Evolutionary conservation across 2,329 filamentous ascomycete species (phyloP).

Genomic region (Drechmeria coniospora): DNA sequence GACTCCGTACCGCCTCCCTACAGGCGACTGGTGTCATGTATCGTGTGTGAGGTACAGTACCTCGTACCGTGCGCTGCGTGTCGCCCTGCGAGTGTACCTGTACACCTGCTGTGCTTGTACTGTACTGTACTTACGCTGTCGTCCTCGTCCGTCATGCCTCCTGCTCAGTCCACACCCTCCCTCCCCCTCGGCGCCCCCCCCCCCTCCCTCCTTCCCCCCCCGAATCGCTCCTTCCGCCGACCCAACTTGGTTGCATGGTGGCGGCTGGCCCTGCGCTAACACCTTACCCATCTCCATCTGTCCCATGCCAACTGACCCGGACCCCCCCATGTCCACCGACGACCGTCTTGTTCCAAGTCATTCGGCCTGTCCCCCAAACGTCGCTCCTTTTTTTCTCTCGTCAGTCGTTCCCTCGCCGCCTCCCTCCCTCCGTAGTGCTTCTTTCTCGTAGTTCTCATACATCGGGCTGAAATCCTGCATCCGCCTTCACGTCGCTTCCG

Average conservation of each 20-base stretch:
- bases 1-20: too few species aligned
- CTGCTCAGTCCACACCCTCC: too few species aligned
- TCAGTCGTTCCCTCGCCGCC: constrained; percentile 1
- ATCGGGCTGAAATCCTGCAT: too few species aligned
- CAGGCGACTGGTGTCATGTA: too few species aligned
- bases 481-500: too few species aligned
- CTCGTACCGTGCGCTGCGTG: too few species aligned
- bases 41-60: too few species aligned
- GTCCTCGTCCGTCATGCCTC: constrained; percentile 1
- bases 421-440: constrained; percentile 1
- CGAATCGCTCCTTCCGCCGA: not conserved
- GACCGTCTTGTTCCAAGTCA: not conserved
- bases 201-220: not conserved
- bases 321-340: constrained; percentile 1
- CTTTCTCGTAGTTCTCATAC: not conserved
- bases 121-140: too few species aligned
- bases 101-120: too few species aligned
- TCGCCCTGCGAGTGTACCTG: too few species aligned
- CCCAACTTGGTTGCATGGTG: too few species aligned
- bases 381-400: constrained; percentile 1
- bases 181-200: not conserved
- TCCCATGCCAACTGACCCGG: constrained; percentile 1
- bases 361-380: constrained; percentile 1
- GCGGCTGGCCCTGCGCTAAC: constrained; percentile 2
- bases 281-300: constrained; percentile 1